Base-by-base conservation (phyloP, 176 grass and related monocot species). In the Rhynchospora tenuis region DNA sequence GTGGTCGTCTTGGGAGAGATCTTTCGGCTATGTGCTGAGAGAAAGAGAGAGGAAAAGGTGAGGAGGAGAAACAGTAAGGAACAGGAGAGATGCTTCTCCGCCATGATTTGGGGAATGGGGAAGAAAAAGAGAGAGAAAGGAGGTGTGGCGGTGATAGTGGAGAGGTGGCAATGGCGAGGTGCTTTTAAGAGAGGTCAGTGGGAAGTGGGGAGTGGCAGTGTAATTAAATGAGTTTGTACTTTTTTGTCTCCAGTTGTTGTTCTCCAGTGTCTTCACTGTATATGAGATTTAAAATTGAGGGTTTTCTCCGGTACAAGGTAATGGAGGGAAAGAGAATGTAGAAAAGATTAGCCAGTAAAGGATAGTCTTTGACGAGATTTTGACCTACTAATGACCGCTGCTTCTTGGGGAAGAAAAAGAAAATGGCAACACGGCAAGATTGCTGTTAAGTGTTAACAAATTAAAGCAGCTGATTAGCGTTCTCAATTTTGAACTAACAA, bases 1-100 rank as follows among this genome's bases (percentile, higher is more conserved):
- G 84, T 93, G 65, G 87, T 56, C 9, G 89, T 95, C 38, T 20
- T 31, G 15, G 57, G 81, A 9, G 45, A 9, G 43, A 82, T 65
- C 14, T 65, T 19, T 50, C 15, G 55, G 63, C 61, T 31, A 14
- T 56, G 31, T 70, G 77, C 33, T 65, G 57, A 86, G 79, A 78
- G 66, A 89, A 69, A 5, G 59, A 38, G 57, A 29, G 59, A 55
- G 33, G 87, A 43, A 80, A 89, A 50, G 43, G 88, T 17, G 27
- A 90, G 13, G 26, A 80, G 8, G 24, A 83, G 26, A 5, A 90
- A 5, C 14, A 67, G 10, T 5, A 38, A 57, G n/a, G 8, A 17
- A 51, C 6, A 57, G 2, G 55, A 43, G 28, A 52, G 20, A 27
- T 57, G 77, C 81, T 87, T 92, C 54, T 81, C 66, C 59, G 81